Evolutionary conservation across 148 eudicot genomes (phyloP), one percentile per base, ranked within the genome.

Genomic region (Rhododendron henanense): DNA sequence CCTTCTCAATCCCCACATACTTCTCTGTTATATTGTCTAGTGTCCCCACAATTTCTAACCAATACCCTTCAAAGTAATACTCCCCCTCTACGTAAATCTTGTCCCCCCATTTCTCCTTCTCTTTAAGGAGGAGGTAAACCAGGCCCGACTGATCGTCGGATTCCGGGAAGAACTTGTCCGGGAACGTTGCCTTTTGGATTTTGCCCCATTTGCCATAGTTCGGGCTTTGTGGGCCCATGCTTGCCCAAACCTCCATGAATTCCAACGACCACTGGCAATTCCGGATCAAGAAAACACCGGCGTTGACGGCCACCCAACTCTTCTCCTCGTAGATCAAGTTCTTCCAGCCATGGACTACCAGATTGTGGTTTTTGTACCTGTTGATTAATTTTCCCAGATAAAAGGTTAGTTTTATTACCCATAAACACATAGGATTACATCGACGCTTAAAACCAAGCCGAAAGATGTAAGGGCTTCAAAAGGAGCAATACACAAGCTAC

Each of bases 241-340:
- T 57, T 77, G 89, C 91, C 99, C 99, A 96, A 6, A 83, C 89
- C 9, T 92, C 96, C 88, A 96, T 74, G 28, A 96, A 88, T 37
- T 95, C 97, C 90, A 96, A 86, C 5, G 99, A 92, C 99, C 98
- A 97, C 74, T 97, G 98, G 45, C 98, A 95, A 75, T 97, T 97
- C 7, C 99, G 87, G 2, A 97, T 94, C 28, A 97, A 81, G 33
- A 97, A 95, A 0, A 97, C 98, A 2, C 99, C 99, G 13, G 99
- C 99, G 74, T 97, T 97, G 31, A 95, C 84, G 73, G 98, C 91
- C 1, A 90, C 88, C 99, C 99, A 97, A 87, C 98, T 97, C 85
- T 48, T 86, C 41, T 90, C 84, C 85, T 91, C 87, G 80, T 88
- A 92, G 57, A 96, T 89, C 87, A 91, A 1, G 0, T 79, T 33